Evolutionary conservation across 2,329 filamentous ascomycete species (phyloP), one percentile per base, ranked within the genome.

Genomic region (Xylaria sp.): DNA sequence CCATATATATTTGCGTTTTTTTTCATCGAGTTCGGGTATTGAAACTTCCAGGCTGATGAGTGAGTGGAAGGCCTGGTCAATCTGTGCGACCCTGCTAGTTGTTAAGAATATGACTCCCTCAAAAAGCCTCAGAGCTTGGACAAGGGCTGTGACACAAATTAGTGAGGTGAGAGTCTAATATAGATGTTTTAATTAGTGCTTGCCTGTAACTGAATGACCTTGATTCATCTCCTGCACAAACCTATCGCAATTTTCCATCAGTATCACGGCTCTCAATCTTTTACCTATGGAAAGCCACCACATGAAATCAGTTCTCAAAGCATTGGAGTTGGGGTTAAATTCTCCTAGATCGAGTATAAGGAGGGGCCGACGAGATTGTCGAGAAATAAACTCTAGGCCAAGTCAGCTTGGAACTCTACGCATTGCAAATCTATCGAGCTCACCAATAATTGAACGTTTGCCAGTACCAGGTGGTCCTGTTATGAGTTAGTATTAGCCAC

Each of bases 381-480:
- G 36, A 7, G 63, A 44, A 11, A 56, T 20, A n/a, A 13, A 40
- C 60, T 60, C 63, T 65, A 10, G 13, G 17, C 31, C 4, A 65
- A 2, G 11, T 59, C 15, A 59, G 46, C 2, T 20, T 17, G 1
- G 9, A 26, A 33, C 1, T 46, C 7, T 28, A 15, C 1, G 6
- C 31, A 53, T 60, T 28, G 6, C 4, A 54, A 36, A 20, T 2
- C 2, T 36, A 4, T 31, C 6, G 6, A 3, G 31, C 48, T 54
- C n/a, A 65, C 63, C 57, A 46, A 65, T 13, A 17, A n/a, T 46
- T 5, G n/a, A 49, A n/a, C 26, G 46, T 65, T 65, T 60, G 13
- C 38, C 63, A 46, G 60, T 56, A 4, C 63, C 56, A 17, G 63
- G 20, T 7, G 36, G 23, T 2, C 63, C 63, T 65, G 6, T 46